Base-by-base conservation (phyloP, 306 rosid species). In the Dicorynia guianensis region DNA sequence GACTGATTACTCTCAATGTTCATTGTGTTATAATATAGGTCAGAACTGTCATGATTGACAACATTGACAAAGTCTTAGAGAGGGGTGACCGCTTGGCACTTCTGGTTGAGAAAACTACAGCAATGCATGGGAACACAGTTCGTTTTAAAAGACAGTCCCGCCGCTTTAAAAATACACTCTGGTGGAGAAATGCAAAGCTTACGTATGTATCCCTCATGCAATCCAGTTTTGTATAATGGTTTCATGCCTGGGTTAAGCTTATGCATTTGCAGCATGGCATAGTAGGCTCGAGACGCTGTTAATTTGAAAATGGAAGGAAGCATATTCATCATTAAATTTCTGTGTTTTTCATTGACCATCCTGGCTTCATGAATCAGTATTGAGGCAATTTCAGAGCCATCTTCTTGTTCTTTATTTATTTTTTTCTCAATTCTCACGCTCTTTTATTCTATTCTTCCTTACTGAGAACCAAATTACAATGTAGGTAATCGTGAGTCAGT, bases 171-270 rank as follows among this genome's bases (percentile, higher is more conserved):
- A 88, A 76, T 72, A 87, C 91, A 3, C 67, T 92, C 12, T 94
- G 98, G 97, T 94, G 98, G 98, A 90, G 90, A 59, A 94, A 94
- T 62, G 88, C 87, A 76, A 90, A 93, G 85, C 88, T 94, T 63
- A 85, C 81, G 98, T 94, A 90, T 71, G 97, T 68, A 71, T 7
- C 58, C 68, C 34, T 44, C 53, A 47, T 38, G 7, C 46, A 36
- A 50, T 40, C n/a, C 63, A 57, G 1, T 25, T 53, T 15, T 61
- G 15, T 39, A 43, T 66, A 55, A 42, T 66, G 34, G 25, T 77
- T 69, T 14, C 62, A 67, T 42, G 53, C 52, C 14, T 55, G 5
- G n/a, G 47, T 42, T 71, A 46, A 52, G 43, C 17, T 60, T 57
- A 5, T 44, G 38, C 36, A 20, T 56, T 20, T 25, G 5, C 19